These are phyloP conservation scores for Emericellopsis atlantica DNA, from an alignment of 2,329 filamentous ascomycete genomes.

Conservation along the genomic window DNA sequence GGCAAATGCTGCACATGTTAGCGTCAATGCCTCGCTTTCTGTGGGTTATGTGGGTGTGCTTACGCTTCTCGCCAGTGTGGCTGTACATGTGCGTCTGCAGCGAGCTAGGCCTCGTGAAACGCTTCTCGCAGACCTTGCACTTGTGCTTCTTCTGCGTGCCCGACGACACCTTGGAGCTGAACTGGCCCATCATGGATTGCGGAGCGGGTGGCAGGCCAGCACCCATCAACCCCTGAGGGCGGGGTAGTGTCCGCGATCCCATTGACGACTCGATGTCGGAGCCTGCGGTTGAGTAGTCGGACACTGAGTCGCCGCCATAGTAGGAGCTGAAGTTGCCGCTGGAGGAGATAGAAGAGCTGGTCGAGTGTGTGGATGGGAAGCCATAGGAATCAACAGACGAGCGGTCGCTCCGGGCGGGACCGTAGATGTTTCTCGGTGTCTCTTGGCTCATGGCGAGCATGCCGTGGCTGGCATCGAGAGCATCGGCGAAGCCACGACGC, in stretches of 20 bases:
- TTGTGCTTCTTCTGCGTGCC: slow-evolving; percentile 99
- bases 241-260: slow-evolving; percentile 69
- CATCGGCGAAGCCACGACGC: slow-evolving; percentile 69
- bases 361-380: slow-evolving; percentile 75
- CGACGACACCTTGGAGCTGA: slow-evolving; percentile 90
- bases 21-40: slow-evolving; percentile 2
- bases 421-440: slow-evolving; percentile 83
- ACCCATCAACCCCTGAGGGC: slow-evolving; percentile 52
- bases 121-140: slow-evolving; percentile 97
- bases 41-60: slow-evolving; percentile 25
- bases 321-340: slow-evolving; percentile 70
- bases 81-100: slow-evolving; percentile 98
- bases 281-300: slow-evolving; percentile 82
- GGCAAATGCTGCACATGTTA: slow-evolving; percentile 55
- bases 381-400: slow-evolving; percentile 79
- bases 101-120: slow-evolving; percentile 88
- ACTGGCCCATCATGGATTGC: slow-evolving; percentile 97
- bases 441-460: slow-evolving; percentile 97
- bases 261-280: slow-evolving; percentile 70
- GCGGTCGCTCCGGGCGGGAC: slow-evolving; percentile 45
- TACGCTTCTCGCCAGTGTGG: slow-evolving; percentile 96
- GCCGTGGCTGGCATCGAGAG: slow-evolving; percentile 81
- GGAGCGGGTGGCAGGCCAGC: slow-evolving; percentile 66
- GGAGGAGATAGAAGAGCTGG: slow-evolving; percentile 83
- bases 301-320: slow-evolving; percentile 68